Percentiles rank a stretch among this genome's conserved stretches.
Conservation (phyloP, 805 yeast genomes). For the Vanderwaltozyma yarrowii region DNA sequence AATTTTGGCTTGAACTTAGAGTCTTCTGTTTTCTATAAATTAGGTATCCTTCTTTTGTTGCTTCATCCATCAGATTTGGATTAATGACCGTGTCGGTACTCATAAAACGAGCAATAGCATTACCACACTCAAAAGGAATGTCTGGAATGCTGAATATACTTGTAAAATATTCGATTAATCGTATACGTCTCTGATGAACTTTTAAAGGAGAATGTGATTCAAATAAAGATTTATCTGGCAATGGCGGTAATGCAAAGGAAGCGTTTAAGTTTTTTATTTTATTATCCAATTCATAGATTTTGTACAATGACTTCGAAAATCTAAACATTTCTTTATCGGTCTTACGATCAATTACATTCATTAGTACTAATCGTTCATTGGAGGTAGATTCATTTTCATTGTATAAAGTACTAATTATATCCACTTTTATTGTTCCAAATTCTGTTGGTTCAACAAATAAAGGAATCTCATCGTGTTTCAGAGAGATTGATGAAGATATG, state of each 20-base stretch:
- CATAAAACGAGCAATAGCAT: slow-evolving; percentile 50
- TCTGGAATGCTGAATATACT: slow-evolving; percentile 48
- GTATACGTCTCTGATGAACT: slow-evolving; percentile 49
- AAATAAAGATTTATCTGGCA: slow-evolving; percentile 59
- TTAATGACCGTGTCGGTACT: slow-evolving; percentile 59
- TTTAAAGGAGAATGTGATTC: slow-evolving; percentile 44
- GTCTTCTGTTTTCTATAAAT: slow-evolving; percentile 47
- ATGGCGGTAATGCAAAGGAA: slow-evolving; percentile 37
- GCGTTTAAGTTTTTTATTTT: slow-evolving; percentile 48
- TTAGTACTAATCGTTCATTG: slow-evolving; percentile 51
- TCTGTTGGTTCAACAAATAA: slow-evolving; percentile 53
- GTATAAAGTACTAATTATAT: slow-evolving; percentile 39
- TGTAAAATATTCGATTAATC: slow-evolving; percentile 49
- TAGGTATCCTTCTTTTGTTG: slow-evolving; percentile 53
- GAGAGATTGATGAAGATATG: neutral
- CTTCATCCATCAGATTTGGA: slow-evolving; percentile 42
- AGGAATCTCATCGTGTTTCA: slow-evolving; percentile 28
- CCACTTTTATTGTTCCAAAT: slow-evolving; percentile 39
- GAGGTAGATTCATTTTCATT: slow-evolving; percentile 31
- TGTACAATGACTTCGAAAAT: slow-evolving; percentile 52
- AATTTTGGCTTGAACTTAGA: slow-evolving; percentile 44
- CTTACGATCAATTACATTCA: slow-evolving; percentile 54
- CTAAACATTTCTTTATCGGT: slow-evolving; percentile 64
- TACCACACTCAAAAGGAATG: slow-evolving; percentile 42
- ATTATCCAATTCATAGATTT: slow-evolving; percentile 51